Conservation (phyloP, 192 early-diverging fungal genomes). For the Coemansia sp. region DNA sequence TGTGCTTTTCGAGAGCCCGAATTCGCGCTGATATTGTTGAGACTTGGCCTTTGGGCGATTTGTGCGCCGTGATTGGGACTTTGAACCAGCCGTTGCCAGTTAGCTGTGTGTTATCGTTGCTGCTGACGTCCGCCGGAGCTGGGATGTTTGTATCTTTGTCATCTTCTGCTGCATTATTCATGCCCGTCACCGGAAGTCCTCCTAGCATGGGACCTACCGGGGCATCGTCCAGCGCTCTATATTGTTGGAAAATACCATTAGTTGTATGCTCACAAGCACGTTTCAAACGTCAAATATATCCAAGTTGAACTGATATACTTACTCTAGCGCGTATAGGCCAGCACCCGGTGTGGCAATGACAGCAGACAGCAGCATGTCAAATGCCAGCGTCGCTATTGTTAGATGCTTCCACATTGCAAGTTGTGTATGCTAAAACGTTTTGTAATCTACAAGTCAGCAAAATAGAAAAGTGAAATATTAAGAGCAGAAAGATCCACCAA, state of each 20-base stretch:
- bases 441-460: background rate
- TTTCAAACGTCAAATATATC: background rate
- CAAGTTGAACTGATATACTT: background rate
- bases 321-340: conserved; percentile 10
- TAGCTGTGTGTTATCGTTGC: background rate
- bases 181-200: conserved; percentile 39
- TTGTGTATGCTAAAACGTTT: background rate
- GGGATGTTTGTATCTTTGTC: conserved; percentile 3
- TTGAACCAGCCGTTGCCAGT: conserved; percentile 23
- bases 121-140: background rate
- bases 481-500: too few relatives aligned
- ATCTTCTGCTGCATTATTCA: conserved; percentile 13
- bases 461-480: too few relatives aligned
- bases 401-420: conserved; percentile 42
- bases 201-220: conserved; percentile 9
- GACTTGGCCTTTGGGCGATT: conserved; percentile 24
- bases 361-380: conserved; percentile 30
- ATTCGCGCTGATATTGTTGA: conserved; percentile 46
- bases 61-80: conserved; percentile 43
- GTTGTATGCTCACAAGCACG: background rate
- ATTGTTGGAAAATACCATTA: background rate
- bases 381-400: conserved; percentile 38
- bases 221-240: conserved; percentile 1
- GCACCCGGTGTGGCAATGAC: conserved; percentile 15
- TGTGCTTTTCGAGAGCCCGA: conserved; percentile 41